phyloP scores from a whole-genome alignment of 1,284 basidiomycete genomes.

The Pascua guehoae region DNA sequence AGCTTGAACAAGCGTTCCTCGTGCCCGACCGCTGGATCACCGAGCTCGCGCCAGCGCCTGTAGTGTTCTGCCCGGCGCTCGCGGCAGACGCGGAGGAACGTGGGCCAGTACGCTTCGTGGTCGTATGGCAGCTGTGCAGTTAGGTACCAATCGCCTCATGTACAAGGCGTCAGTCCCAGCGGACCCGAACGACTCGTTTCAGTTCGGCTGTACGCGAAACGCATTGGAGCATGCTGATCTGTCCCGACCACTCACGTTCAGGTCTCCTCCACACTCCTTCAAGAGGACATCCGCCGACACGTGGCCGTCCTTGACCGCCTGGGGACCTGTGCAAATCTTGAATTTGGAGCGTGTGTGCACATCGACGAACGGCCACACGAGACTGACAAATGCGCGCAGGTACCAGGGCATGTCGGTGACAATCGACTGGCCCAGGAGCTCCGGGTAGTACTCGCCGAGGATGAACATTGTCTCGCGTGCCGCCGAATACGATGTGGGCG shows the following conservation, averaged over 20 bases:
- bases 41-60: constrained; percentile 24
- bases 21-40: constrained; percentile 25
- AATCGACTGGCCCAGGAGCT: constrained; percentile 28
- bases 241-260: constrained; percentile 22
- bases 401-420: constrained; percentile 42
- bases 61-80: constrained; percentile 23
- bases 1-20: constrained; percentile 32
- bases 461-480: constrained; percentile 28
- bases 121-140: constrained; percentile 20
- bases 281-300: constrained; percentile 21
- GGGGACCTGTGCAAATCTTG: constrained; percentile 22
- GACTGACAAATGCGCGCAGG: constrained; percentile 35
- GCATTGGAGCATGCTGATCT: too few species aligned
- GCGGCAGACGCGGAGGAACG: constrained; percentile 25
- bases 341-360: constrained; percentile 31
- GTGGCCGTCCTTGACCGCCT: constrained; percentile 23
- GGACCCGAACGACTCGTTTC: neutral
- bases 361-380: constrained; percentile 47
- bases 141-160: too few species aligned
- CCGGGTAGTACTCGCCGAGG: constrained; percentile 32
- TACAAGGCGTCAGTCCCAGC: too few species aligned
- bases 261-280: constrained; percentile 31
- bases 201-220: neutral
- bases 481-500: constrained; percentile 27
- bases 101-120: constrained; percentile 36